Conservation (phyloP, 192 early-diverging fungal genomes). For the Backusella westeae region DNA sequence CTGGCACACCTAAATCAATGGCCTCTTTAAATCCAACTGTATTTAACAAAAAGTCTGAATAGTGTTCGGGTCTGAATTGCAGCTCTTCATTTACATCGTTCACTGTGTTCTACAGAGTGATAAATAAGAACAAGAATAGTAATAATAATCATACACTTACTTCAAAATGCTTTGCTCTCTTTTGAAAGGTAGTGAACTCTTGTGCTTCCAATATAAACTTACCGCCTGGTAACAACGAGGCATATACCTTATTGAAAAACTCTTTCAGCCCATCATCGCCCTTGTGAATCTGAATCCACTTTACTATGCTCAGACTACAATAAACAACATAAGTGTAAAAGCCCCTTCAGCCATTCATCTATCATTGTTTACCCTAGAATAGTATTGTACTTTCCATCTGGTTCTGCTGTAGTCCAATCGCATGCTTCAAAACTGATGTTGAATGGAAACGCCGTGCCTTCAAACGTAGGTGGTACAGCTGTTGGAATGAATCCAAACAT, state of each 20-base stretch:
- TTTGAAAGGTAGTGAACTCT: slow-evolving; percentile 49
- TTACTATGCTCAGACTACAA: slow-evolving; percentile 62
- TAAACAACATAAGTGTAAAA: not conserved
- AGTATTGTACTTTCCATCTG: slow-evolving; percentile 53
- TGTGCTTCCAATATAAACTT: slow-evolving; percentile 74
- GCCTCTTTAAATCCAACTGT: slow-evolving; percentile 1
- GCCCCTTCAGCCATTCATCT: not conserved
- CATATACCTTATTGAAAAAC: slow-evolving; percentile 68
- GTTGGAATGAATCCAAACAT: slow-evolving; percentile 42
- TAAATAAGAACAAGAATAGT: not conserved
- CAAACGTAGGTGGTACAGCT: slow-evolving; percentile 8
- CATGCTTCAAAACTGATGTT: slow-evolving; percentile 59
- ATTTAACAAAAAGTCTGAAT: not conserved
- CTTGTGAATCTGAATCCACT: slow-evolving; percentile 80
- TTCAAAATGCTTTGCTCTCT: slow-evolving; percentile 41
- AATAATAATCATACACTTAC: slow-evolving; percentile 13
- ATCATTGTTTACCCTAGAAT: slow-evolving; percentile 52
- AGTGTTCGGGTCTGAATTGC: not conserved
- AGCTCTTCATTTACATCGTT: slow-evolving; percentile 1
- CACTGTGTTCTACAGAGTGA: not conserved
- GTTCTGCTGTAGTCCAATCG: slow-evolving; percentile 54
- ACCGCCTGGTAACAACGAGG: slow-evolving; percentile 54
- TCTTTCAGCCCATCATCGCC: slow-evolving; percentile 65
- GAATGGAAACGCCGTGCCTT: slow-evolving; percentile 47
- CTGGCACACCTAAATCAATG: not conserved